These are phyloP conservation scores for Detonula confervacea DNA, from an alignment of 352 stramenopile genomes.

Conservation along the genomic window DNA sequence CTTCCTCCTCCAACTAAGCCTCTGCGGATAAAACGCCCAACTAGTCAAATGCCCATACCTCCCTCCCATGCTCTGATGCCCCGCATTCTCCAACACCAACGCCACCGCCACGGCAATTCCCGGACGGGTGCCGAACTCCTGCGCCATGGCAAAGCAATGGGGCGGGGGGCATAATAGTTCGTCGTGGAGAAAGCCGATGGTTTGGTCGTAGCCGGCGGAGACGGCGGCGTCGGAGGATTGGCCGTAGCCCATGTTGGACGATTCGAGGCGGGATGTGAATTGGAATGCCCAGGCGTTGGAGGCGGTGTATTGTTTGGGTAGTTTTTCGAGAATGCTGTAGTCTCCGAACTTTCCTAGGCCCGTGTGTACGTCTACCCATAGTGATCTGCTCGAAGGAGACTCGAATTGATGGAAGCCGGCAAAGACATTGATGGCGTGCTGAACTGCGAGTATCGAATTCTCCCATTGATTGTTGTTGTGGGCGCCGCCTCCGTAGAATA, in stretches of 20 bases:
- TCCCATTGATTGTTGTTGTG: constrained; percentile 72
- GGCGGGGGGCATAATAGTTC: constrained; percentile 21
- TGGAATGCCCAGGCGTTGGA: too few species aligned
- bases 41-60: constrained; percentile 35
- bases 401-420: constrained; percentile 20
- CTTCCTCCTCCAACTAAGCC: constrained; percentile 59
- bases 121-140: constrained; percentile 83
- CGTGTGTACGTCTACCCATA: constrained; percentile 93
- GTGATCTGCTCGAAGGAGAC: constrained; percentile 15
- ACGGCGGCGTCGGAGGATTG: constrained; percentile 33
- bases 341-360: constrained; percentile 87
- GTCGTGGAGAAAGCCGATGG: constrained; percentile 44
- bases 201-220: constrained; percentile 67
- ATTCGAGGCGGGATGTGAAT: constrained; percentile 12
- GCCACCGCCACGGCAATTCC: constrained; percentile 55
- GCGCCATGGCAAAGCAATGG: constrained; percentile 36
- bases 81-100: constrained; percentile 79
- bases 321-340: constrained; percentile 52
- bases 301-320: too few species aligned
- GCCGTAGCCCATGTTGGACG: constrained; percentile 6
- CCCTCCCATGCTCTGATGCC: constrained; percentile 44
- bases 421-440: constrained; percentile 43
- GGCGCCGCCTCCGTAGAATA: constrained; percentile 88
- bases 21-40: constrained; percentile 74
- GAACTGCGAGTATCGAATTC: constrained; percentile 49